Evolutionary conservation across 352 stramenopile species (phyloP).

Genomic region (Pythium graminicola): DNA sequence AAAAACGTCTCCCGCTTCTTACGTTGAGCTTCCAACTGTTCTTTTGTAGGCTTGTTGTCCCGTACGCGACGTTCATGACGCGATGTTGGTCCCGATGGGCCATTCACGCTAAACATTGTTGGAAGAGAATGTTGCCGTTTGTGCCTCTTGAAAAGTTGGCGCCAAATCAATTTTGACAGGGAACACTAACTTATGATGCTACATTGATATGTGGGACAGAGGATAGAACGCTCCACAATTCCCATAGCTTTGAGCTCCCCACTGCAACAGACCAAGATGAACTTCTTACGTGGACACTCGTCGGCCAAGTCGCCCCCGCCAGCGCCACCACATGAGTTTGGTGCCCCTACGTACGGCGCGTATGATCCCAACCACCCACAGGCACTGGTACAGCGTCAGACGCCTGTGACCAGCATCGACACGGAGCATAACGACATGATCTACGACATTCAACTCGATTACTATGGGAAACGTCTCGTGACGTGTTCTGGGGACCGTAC

Average conservation of each 20-base stretch:
- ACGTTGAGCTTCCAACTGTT: conserved; percentile 22
- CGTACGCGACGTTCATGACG: conserved; percentile 45
- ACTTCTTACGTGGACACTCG: conserved; percentile 21
- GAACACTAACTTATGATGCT: background rate
- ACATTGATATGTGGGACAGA: conserved; percentile 6
- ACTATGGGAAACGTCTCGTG: conserved; percentile 77
- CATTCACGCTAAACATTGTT: conserved; percentile 73
- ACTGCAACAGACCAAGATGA: conserved; percentile 21
- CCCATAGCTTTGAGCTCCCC: too few relatives aligned
- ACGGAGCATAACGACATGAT: conserved; percentile 88
- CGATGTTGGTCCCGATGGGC: conserved; percentile 54
- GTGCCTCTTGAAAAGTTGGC: conserved; percentile 10
- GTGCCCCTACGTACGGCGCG: background rate
- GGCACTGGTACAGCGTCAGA: conserved; percentile 22
- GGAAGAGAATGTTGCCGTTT: conserved; percentile 10
- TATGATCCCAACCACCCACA: conserved; percentile 4
- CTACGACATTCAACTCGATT: conserved; percentile 86
- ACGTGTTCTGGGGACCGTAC: conserved; percentile 80
- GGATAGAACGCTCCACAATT: conserved; percentile 5
- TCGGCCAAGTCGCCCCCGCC: conserved; percentile 12
- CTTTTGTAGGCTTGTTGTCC: conserved; percentile 25
- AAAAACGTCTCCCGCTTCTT: conserved; percentile 44
- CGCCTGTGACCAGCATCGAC: conserved; percentile 59
- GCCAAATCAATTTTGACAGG: conserved; percentile 21
- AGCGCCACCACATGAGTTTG: background rate